phyloP scores from a whole-genome alignment of 352 stramenopile species.

The Phytophthora pinifolia region DNA sequence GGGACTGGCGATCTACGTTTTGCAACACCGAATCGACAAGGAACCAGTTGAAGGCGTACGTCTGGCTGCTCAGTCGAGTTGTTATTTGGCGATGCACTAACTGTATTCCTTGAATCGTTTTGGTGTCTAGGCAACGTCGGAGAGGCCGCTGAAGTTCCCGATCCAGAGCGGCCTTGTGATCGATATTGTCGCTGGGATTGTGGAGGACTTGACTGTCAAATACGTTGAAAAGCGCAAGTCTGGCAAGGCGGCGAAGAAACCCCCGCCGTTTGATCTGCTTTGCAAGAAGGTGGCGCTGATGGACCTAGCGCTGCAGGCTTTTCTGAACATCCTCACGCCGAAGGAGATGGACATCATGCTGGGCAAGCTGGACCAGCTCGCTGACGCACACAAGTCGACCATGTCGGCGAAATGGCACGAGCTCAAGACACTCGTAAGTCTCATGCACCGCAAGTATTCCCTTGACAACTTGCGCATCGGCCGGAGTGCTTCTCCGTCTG shows the following conservation, averaged over 20 bases:
- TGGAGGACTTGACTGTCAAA: constrained; percentile 74
- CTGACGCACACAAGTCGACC: constrained; percentile 73
- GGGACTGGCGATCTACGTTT: constrained; percentile 71
- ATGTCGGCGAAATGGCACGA: constrained; percentile 87
- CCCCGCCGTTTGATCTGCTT: constrained; percentile 65
- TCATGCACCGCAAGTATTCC: constrained; percentile 88
- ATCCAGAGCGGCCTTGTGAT: constrained; percentile 77
- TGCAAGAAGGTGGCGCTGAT: constrained; percentile 86
- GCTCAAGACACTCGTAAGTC: constrained; percentile 81
- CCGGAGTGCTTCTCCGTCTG: constrained; percentile 34
- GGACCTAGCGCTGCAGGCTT: constrained; percentile 78
- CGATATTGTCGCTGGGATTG: constrained; percentile 78
- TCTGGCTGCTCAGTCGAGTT: constrained; percentile 6
- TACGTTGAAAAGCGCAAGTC: constrained; percentile 60
- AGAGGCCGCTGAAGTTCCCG: constrained; percentile 78
- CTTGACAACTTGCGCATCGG: constrained; percentile 75
- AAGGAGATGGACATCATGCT: constrained; percentile 74
- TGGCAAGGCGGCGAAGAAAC: constrained; percentile 34
- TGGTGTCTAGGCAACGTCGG: constrained; percentile 36
- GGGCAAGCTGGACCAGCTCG: constrained; percentile 67
- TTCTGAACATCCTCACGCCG: constrained; percentile 70
- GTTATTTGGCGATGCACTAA: constrained; percentile 3
- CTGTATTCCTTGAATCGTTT: not conserved
- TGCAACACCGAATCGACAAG: constrained; percentile 83
- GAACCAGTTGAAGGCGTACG: constrained; percentile 42